Evolutionary conservation across 805 yeast genomes (phyloP).

Genomic region (Starmerella powellii): DNA sequence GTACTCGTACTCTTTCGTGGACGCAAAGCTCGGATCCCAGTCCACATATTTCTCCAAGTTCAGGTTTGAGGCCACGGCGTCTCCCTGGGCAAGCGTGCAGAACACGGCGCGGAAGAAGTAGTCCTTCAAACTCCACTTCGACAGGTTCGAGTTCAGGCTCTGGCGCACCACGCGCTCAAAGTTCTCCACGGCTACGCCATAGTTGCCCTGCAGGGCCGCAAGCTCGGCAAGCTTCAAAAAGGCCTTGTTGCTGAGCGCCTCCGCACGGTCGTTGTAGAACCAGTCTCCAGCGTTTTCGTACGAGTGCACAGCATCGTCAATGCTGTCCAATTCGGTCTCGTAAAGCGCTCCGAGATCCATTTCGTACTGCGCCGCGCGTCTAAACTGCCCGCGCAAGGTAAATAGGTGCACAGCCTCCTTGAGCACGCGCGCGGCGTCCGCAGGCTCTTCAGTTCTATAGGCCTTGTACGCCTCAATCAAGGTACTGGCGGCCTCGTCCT

Average conservation of each 20-base stretch:
- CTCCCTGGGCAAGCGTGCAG: slow-evolving; percentile 72
- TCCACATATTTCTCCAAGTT: slow-evolving; percentile 49
- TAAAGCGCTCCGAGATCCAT: slow-evolving; percentile 80
- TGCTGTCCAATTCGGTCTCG: slow-evolving; percentile 62
- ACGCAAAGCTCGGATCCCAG: slow-evolving; percentile 60
- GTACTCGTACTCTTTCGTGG: slow-evolving; percentile 59
- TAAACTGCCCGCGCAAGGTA: slow-evolving; percentile 83
- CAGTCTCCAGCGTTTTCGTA: slow-evolving; percentile 95
- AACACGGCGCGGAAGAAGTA: slow-evolving; percentile 74
- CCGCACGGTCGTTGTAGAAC: slow-evolving; percentile 87
- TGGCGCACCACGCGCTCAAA: slow-evolving; percentile 71
- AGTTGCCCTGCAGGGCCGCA: slow-evolving; percentile 63
- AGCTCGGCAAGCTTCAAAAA: slow-evolving; percentile 82
- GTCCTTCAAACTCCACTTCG: slow-evolving; percentile 88
- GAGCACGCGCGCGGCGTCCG: slow-evolving; percentile 63
- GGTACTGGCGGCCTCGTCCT: slow-evolving; percentile 86
- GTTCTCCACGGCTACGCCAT: slow-evolving; percentile 58
- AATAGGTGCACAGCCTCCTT: slow-evolving; percentile 70
- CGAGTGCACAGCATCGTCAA: slow-evolving; percentile 54
- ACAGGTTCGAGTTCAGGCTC: slow-evolving; percentile 57
- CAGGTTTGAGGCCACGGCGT: slow-evolving; percentile 72
- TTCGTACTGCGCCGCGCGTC: slow-evolving; percentile 91
- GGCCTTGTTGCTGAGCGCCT: slow-evolving; percentile 79
- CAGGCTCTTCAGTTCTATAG: slow-evolving; percentile 60
- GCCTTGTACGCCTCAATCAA: slow-evolving; percentile 84